Base-by-base conservation (phyloP, 371 early-diverging fungal genomes). In the Haplosporangium sp. region DNA sequence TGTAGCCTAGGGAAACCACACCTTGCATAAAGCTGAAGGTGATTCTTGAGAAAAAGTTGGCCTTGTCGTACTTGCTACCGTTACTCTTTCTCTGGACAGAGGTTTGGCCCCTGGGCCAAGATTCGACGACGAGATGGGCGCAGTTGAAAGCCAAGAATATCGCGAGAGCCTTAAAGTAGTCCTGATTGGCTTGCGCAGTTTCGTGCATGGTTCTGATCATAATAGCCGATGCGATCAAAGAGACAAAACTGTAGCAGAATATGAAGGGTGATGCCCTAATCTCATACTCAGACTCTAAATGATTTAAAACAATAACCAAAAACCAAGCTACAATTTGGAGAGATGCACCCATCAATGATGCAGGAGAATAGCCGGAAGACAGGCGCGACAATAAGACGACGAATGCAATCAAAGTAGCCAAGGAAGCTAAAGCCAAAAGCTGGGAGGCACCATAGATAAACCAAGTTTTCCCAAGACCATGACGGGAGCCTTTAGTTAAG, bases 31-130 rank as follows among this genome's bases (percentile, higher is more conserved):
- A 74, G 20, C 69, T 65, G 44, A 69, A 74, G 13, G 60, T 55
- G 17, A 65, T 17, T 2, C 75, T 52, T 1, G 75, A 74, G 52
- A 69, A 74, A n/a, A 69, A 60, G 35, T 74, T 74, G 19, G 75
- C 75, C 62, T 69, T 69, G 13, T 74, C 75, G 52, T 65, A 74
- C 37, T 58, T 55, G 4, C 65, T 65, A 1, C 48, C 69, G 3
- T 38, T 27, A 19, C 50, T 55, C 40, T 61, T 52, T 42, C 47
- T 57, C 9, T 74, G 75, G n/a, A 65, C 66, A 0, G 39, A 35
- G 11, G 70, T 62, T 1, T 50, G 47, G 4, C 75, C 70, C 19
- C 75, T 48, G 0, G 75, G 75, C 65, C 63, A 69, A 9, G 69
- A 47, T 40, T 74, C 75, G 19, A 74, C 45, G 3, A 69, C 8